phyloP scores from a whole-genome alignment of 1,284 basidiomycete species.

The Boletus hoseneyae region DNA sequence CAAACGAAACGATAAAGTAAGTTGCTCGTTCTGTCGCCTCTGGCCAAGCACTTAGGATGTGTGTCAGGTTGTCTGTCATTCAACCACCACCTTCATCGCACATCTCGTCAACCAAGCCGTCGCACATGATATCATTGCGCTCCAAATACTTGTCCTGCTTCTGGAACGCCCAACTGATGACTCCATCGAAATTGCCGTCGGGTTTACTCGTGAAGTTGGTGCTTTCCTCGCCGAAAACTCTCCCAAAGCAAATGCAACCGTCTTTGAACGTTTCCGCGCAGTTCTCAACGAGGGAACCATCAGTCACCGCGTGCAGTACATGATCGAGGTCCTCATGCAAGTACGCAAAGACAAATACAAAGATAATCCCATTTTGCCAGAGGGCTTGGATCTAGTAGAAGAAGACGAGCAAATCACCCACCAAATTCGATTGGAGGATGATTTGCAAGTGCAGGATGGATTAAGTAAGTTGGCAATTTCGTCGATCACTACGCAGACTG shows the following conservation, averaged over 20 bases:
- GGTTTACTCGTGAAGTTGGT: slow-evolving; percentile 96
- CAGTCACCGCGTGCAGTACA: slow-evolving; percentile 97
- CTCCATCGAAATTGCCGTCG: slow-evolving; percentile 97
- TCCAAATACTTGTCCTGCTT: slow-evolving; percentile 92
- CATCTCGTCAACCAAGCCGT: slow-evolving; percentile 97
- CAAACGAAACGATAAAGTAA: slow-evolving; percentile 96
- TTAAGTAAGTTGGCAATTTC: slow-evolving; percentile 61
- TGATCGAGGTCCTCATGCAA: slow-evolving; percentile 99
- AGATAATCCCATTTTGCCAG: slow-evolving; percentile 92
- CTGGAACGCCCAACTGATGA: slow-evolving; percentile 97
- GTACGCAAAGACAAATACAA: slow-evolving; percentile 98
- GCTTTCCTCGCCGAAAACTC: slow-evolving; percentile 93
- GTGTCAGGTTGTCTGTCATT: slow-evolving; percentile 81
- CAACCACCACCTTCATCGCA: slow-evolving; percentile 93
- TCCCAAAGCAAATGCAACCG: slow-evolving; percentile 89
- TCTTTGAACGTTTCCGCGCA: slow-evolving; percentile 95
- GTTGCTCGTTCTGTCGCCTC: slow-evolving; percentile 23
- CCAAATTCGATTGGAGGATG: slow-evolving; percentile 87
- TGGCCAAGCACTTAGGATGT: not conserved
- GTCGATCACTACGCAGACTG: slow-evolving; percentile 6
- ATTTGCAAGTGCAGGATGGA: slow-evolving; percentile 90
- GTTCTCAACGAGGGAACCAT: slow-evolving; percentile 95
- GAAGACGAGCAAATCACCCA: slow-evolving; percentile 98
- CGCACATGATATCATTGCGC: slow-evolving; percentile 90
- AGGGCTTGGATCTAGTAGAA: slow-evolving; percentile 94